Percentiles rank a stretch among this genome's conserved stretches.
These are phyloP conservation scores for Echria macrotheca DNA, from an alignment of 495 filamentous ascomycete genomes.

Conservation along the genomic window DNA sequence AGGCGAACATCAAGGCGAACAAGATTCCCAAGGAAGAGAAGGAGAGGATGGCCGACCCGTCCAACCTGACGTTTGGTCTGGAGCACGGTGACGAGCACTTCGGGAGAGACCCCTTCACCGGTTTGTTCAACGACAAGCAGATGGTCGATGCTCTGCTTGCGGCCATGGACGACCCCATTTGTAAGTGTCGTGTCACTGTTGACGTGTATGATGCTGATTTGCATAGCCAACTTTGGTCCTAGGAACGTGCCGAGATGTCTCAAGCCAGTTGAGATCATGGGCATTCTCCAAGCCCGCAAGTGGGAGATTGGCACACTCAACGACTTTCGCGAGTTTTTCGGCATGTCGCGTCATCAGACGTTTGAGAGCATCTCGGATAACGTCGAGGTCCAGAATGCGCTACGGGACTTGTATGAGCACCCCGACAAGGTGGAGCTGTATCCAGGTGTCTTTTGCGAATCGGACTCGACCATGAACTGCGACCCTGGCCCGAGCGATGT, in stretches of 20 bases:
- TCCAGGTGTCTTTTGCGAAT: slow-evolving; percentile 60
- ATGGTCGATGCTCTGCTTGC: slow-evolving; percentile 55
- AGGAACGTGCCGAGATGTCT: slow-evolving; percentile 64
- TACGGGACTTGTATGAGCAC: slow-evolving; percentile 68
- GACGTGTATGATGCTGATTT: slow-evolving; percentile 49
- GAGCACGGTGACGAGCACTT: slow-evolving; percentile 50
- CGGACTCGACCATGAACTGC: background rate
- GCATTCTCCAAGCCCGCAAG: slow-evolving; percentile 68
- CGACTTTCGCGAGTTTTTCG: slow-evolving; percentile 74
- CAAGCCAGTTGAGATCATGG: slow-evolving; percentile 65
- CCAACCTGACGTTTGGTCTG: slow-evolving; percentile 58
- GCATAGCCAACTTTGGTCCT: slow-evolving; percentile 52
- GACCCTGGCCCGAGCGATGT: slow-evolving; percentile 36
- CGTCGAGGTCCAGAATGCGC: slow-evolving; percentile 56
- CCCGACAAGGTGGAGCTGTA: slow-evolving; percentile 55
- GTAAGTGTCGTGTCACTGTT: slow-evolving; percentile 53
- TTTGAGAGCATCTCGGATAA: slow-evolving; percentile 76
- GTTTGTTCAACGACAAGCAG: slow-evolving; percentile 52
- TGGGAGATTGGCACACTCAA: slow-evolving; percentile 77
- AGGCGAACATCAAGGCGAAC: slow-evolving; percentile 39
- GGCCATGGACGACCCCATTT: slow-evolving; percentile 52
- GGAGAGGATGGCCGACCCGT: no score
- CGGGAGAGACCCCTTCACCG: slow-evolving; percentile 47
- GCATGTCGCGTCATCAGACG: slow-evolving; percentile 56
- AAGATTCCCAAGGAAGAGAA: slow-evolving; percentile 50